Evolutionary conservation across 208 protist species (phyloP), one percentile per base, ranked within the genome.

Genomic region (Trypanosoma avium): DNA sequence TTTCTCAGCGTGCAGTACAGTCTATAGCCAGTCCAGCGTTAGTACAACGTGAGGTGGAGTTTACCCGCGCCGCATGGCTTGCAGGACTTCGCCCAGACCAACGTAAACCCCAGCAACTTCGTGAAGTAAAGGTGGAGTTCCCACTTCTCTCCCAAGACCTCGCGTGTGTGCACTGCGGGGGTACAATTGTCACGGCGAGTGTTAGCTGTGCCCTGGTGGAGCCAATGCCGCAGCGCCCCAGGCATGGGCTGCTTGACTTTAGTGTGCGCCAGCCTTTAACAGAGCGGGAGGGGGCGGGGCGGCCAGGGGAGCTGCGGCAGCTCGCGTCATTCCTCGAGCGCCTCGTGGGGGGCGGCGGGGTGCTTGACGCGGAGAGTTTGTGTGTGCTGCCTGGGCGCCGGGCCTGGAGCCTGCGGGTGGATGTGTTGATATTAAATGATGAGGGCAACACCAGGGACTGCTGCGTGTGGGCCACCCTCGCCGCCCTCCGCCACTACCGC

Each of bases 211-310:
- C 95, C 52, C 70, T 98, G n/a, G 92, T 98, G 7, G 95, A 97
- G 79, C 98, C 98, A 22, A 81, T 70, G 30, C 71, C 84, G n/a
- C 90, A 96, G 40, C 82, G 93, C 21, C 97, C 97, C 13, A 97
- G 89, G 67, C 97, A 99, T 67, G 98, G 98, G 17, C 96, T 98
- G 68, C 87, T 99, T 49, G 53, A 88, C 22, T 88, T 98, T 56
- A 89, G 84, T 48, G 86, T 90, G 15, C 85, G 96, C 15, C 82
- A 97, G 54, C 77, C 90, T 13, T 85, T 96, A 56, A 84, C 96
- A 22, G 88, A 93, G 52, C 83, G 86, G 33, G 79, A 91, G 46
- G 26, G 47, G 49, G 30, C 53, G 27, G 49, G 53, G 21, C 65
- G 58, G 30, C 27, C 32, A 12, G 26, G 38, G 10, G 70, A 75